phyloP scores from a whole-genome alignment of 257 asterid species.

The Apocynum venetum region DNA sequence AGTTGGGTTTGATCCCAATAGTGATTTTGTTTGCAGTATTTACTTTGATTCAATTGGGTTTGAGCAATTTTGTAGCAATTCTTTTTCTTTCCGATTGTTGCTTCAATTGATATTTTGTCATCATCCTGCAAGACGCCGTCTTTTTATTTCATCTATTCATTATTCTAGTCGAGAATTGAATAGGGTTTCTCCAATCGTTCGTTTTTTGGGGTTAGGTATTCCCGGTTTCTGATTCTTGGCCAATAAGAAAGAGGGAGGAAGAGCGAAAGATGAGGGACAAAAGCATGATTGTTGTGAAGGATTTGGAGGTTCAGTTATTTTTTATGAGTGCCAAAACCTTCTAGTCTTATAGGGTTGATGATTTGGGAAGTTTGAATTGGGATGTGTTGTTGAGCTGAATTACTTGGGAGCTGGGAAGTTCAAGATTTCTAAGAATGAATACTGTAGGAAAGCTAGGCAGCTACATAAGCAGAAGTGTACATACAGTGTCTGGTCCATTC shows the following conservation, averaged over 20 bases:
- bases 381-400: slow-evolving; percentile 22
- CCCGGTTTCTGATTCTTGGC: not conserved
- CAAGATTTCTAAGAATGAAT: slow-evolving; percentile 50
- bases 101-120: slow-evolving; percentile 8
- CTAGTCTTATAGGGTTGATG: slow-evolving; percentile 13
- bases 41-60: slow-evolving; percentile 6
- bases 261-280: not conserved
- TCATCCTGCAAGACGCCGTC: slow-evolving; percentile 5
- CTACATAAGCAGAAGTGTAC: slow-evolving; percentile 70
- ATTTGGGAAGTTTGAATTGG: slow-evolving; percentile 18
- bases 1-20: slow-evolving; percentile 31
- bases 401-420: slow-evolving; percentile 18
- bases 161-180: slow-evolving; percentile 17
- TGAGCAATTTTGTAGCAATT: slow-evolving; percentile 1
- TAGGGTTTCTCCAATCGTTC: slow-evolving; percentile 16
- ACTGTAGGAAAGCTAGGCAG: slow-evolving; percentile 89
- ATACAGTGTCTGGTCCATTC: slow-evolving; percentile 80
- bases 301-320: slow-evolving; percentile 6
- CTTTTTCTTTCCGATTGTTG: slow-evolving; percentile 4
- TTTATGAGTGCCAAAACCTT: slow-evolving; percentile 7
- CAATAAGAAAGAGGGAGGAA: not conserved
- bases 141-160: not conserved
- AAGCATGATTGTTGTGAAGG: not conserved
- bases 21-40: not conserved
- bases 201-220: slow-evolving; percentile 32